Percentiles rank a stretch among this genome's conserved stretches.
These are phyloP conservation scores for Neodidymelliopsis sp. DNA, from an alignment of 2,329 filamentous ascomycete genomes.

Conservation along the genomic window DNA sequence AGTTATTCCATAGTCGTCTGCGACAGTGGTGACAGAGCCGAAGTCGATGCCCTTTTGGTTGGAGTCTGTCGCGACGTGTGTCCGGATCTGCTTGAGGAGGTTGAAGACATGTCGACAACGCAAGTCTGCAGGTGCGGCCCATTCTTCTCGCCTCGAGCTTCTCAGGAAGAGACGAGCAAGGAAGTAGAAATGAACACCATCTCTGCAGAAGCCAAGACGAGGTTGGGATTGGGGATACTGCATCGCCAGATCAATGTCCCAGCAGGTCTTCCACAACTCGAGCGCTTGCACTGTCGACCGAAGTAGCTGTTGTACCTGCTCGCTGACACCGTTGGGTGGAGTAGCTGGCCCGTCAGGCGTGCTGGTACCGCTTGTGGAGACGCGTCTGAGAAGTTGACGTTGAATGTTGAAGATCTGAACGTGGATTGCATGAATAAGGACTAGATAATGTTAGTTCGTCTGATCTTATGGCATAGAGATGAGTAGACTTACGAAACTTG, in stretches of 20 bases:
- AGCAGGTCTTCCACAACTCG: conserved; percentile 75
- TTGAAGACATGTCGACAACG: conserved; percentile 68
- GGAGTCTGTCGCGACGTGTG: conserved; percentile 70
- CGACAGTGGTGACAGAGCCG: conserved; percentile 72
- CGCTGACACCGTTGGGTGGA: conserved; percentile 53
- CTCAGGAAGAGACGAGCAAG: conserved; percentile 71
- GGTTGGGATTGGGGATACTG: conserved; percentile 71
- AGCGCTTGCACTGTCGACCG: conserved; percentile 62
- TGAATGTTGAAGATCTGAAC: conserved; percentile 66
- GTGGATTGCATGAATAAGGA: conserved; percentile 74
- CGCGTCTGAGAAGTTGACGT: conserved; percentile 50
- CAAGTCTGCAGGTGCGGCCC: conserved; percentile 64
- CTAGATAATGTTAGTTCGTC: conserved; percentile 35
- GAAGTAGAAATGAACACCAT: conserved; percentile 77
- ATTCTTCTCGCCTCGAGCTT: conserved; percentile 62
- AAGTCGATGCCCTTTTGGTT: conserved; percentile 70
- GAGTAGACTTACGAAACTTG: conserved; percentile 62
- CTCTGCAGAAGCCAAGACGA: conserved; percentile 73
- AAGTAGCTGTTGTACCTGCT: conserved; percentile 58
- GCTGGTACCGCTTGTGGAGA: conserved; percentile 55
- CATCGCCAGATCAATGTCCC: conserved; percentile 73
- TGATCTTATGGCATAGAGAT: neutral
- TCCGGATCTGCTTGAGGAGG: conserved; percentile 66
- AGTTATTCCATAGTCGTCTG: conserved; percentile 69
- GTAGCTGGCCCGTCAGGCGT: conserved; percentile 62